phyloP scores from a whole-genome alignment of 148 eudicot species.

The Heliosperma pusillum region DNA sequence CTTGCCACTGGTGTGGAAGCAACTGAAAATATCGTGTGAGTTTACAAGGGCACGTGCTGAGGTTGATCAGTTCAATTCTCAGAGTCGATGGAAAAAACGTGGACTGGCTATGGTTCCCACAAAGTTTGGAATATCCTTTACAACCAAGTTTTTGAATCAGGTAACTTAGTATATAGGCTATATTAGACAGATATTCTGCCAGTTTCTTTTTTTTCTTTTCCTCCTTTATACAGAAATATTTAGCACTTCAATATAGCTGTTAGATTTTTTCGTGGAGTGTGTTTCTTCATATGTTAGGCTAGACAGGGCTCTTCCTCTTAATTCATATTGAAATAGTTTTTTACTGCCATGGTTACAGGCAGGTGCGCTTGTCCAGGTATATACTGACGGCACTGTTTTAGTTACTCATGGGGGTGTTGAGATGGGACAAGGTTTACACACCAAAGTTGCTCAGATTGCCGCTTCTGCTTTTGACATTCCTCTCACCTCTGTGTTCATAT shows the following conservation, averaged over 20 bases:
- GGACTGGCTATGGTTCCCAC: constrained; percentile 89
- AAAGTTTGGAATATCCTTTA: constrained; percentile 88
- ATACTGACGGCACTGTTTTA: constrained; percentile 94
- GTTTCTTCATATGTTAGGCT: background rate
- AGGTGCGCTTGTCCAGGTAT: constrained; percentile 95
- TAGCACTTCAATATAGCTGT: background rate
- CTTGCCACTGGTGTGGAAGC: constrained; percentile 69
- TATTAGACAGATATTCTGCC: background rate
- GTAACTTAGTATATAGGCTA: constrained; percentile 26
- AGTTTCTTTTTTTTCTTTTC: background rate
- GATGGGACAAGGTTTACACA: constrained; percentile 99
- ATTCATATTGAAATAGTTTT: constrained; percentile 1
- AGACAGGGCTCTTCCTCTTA: background rate
- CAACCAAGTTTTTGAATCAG: constrained; percentile 95
- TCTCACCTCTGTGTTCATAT: constrained; percentile 82
- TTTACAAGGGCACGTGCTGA: constrained; percentile 46
- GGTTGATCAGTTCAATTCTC: constrained; percentile 65
- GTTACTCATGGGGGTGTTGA: constrained; percentile 99
- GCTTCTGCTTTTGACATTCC: constrained; percentile 87
- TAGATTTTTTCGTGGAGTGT: background rate
- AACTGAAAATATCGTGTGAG: constrained; percentile 63
- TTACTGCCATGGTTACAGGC: constrained; percentile 48
- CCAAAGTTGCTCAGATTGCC: constrained; percentile 96
- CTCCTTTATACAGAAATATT: background rate
- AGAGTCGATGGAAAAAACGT: constrained; percentile 86